Evolutionary conservation across 805 yeast genomes (phyloP).

Genomic region (Yarrowia porcina): DNA sequence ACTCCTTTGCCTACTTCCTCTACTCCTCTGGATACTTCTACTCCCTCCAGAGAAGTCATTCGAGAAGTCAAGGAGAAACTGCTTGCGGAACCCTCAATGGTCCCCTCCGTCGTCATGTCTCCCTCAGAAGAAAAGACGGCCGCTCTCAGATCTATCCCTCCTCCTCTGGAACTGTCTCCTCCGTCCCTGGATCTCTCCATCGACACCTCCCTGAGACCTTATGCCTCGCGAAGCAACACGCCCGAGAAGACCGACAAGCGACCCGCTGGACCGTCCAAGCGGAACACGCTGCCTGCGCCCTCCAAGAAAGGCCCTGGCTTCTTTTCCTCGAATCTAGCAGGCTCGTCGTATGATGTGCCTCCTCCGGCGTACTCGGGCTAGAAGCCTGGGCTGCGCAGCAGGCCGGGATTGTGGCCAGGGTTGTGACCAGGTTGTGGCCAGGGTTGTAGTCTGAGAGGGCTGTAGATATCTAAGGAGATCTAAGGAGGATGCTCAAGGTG

Average conservation of each 20-base stretch:
- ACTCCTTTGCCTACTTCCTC: background rate
- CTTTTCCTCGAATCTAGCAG: constrained; percentile 18
- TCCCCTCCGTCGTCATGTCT: background rate
- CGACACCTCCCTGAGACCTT: background rate
- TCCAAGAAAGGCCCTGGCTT: constrained; percentile 2
- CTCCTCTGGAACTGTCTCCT: constrained; percentile 11
- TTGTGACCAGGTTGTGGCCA: no score
- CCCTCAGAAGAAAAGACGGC: background rate
- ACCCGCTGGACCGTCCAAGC: background rate
- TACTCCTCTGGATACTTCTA: background rate
- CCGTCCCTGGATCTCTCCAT: background rate
- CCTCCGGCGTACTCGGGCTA: constrained; percentile 24
- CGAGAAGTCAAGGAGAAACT: constrained; percentile 16
- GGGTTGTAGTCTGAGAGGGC: no score
- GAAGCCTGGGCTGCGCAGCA: no score
- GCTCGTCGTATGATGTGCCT: constrained; percentile 5
- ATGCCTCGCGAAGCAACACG: background rate
- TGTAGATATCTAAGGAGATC: no score
- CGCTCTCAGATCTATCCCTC: background rate
- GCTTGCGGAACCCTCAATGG: background rate
- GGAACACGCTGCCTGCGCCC: background rate
- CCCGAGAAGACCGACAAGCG: background rate
- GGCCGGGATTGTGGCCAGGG: no score
- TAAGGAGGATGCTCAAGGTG: no score
- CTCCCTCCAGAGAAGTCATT: background rate